phyloP scores from a whole-genome alignment of 352 stramenopile species.

The Albugo laibachii region DNA sequence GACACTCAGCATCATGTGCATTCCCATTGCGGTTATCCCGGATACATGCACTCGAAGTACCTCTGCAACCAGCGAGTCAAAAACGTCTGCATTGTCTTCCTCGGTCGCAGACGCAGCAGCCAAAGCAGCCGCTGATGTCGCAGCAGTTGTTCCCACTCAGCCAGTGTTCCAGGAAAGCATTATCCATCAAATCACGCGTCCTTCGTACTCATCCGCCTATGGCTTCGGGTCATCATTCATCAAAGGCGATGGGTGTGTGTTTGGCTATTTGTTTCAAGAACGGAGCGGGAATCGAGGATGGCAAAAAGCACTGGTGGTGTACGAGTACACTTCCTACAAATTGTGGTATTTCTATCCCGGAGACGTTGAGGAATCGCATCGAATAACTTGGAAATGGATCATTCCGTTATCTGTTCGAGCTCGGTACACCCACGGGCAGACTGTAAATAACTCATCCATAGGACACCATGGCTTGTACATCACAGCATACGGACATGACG shows the following conservation, averaged over 20 bases:
- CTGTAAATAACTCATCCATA: constrained; percentile 63
- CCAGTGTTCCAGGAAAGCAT: constrained; percentile 75
- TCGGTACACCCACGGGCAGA: constrained; percentile 67
- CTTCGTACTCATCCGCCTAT: constrained; percentile 60
- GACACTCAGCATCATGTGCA: too few species aligned
- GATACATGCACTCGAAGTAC: neutral
- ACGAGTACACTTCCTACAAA: constrained; percentile 75
- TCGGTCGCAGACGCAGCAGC: too few species aligned
- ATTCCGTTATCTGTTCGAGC: constrained; percentile 46
- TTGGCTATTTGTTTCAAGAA: constrained; percentile 72
- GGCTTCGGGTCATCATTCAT: constrained; percentile 77
- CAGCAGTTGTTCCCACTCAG: constrained; percentile 14
- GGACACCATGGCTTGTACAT: constrained; percentile 71
- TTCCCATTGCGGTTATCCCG: too few species aligned
- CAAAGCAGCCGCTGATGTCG: neutral
- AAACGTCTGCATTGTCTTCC: neutral
- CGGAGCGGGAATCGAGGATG: constrained; percentile 33
- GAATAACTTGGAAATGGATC: constrained; percentile 80
- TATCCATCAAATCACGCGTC: constrained; percentile 73
- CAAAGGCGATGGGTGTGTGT: constrained; percentile 58
- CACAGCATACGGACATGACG: constrained; percentile 59
- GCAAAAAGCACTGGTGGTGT: constrained; percentile 74
- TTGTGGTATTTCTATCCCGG: constrained; percentile 80
- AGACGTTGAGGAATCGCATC: constrained; percentile 56
- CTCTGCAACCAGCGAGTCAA: constrained; percentile 20